Base-by-base conservation (phyloP, 2,329 filamentous ascomycete species). In the Nannizziopsis arthrosporioides region DNA sequence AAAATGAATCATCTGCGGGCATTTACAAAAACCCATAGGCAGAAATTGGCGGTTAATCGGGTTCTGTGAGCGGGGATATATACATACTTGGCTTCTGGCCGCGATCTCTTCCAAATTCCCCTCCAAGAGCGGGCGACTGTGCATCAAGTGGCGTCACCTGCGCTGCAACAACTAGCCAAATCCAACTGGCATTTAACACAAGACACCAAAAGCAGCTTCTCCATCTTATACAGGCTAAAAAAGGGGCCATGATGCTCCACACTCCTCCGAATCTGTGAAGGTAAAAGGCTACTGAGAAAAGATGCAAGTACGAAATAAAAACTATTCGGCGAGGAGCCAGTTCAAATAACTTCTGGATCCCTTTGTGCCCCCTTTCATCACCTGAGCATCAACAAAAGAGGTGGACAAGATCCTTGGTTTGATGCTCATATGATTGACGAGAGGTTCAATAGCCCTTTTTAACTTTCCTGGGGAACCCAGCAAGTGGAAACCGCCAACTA, bases 41-140 rank as follows among this genome's bases (percentile, higher is more conserved):
- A 35, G 15, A 35, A 36, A 5, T 36, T 10, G 34, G 14, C 9
- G 4, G 4, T 5, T 36, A 12, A 12, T 15, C 14, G 14, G 5
- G n/a, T n/a, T n/a, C 17, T 17, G 17, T 5, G 12, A 17, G 8
- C 15, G 17, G 12, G 14, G 5, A 36, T 14, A 44, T 44, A 36
- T 18, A 37, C 45, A 15, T 47, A 47, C 45, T 47, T 41, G 37
- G 36, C 17, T 47, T 37, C 37, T 36, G 45, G 11, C 37, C 44
- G 12, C 12, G 18, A 31, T 47, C 38, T 27, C 22, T 27, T 27
- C 22, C 22, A 27, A 27, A 36, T 36, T 9, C 10, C 18, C 35
- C 27, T 3, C 9, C 32, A 46, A 39, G 4, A 46, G 38, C 18
- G 19, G 22, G 22, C 22, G 22, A 27, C 7, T 41, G 44, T 14